Evolutionary conservation across 768 basidiomycete genomes (phyloP).

Genomic region (Serpula lacrymans): DNA sequence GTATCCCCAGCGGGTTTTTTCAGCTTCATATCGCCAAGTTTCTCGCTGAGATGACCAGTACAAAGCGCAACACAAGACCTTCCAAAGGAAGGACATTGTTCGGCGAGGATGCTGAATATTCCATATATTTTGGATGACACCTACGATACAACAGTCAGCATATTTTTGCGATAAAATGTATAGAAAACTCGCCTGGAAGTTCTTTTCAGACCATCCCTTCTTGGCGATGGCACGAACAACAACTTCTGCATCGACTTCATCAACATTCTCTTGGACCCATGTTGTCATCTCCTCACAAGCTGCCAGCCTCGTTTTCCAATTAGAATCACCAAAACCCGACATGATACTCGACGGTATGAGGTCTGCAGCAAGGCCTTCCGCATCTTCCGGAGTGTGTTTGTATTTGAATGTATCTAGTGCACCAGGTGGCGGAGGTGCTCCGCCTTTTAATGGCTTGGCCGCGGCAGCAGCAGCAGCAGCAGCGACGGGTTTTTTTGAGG

Average conservation of each 20-base stretch:
- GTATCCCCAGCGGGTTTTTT: slow-evolving; percentile 96
- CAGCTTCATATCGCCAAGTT: slow-evolving; percentile 92
- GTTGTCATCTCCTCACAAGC: slow-evolving; percentile 80
- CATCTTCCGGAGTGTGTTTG: slow-evolving; percentile 89
- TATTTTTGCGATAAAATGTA: too few relatives aligned
- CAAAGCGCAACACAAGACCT: slow-evolving; percentile 80
- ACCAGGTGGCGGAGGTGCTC: slow-evolving; percentile 46
- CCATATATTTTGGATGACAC: slow-evolving; percentile 89
- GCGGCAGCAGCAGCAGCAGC: slow-evolving; percentile 32
- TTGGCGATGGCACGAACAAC: slow-evolving; percentile 84
- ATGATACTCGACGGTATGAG: slow-evolving; percentile 69
- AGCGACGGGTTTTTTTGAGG: slow-evolving; percentile 18
- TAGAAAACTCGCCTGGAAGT: slow-evolving; percentile 73
- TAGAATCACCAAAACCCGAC: slow-evolving; percentile 75
- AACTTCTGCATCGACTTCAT: slow-evolving; percentile 80
- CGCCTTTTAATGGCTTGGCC: slow-evolving; percentile 44
- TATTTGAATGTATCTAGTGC: slow-evolving; percentile 85
- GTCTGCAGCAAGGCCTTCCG: slow-evolving; percentile 73
- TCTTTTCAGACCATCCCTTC: slow-evolving; percentile 98
- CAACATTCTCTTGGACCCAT: slow-evolving; percentile 74
- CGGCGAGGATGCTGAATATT: slow-evolving; percentile 69
- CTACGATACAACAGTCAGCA: slow-evolving; percentile 36
- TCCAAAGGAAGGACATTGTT: slow-evolving; percentile 79
- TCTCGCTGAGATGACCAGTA: slow-evolving; percentile 83
- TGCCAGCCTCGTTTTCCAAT: slow-evolving; percentile 91